phyloP scores from a whole-genome alignment of 768 basidiomycete genomes.

The Serpula lacrymans region DNA sequence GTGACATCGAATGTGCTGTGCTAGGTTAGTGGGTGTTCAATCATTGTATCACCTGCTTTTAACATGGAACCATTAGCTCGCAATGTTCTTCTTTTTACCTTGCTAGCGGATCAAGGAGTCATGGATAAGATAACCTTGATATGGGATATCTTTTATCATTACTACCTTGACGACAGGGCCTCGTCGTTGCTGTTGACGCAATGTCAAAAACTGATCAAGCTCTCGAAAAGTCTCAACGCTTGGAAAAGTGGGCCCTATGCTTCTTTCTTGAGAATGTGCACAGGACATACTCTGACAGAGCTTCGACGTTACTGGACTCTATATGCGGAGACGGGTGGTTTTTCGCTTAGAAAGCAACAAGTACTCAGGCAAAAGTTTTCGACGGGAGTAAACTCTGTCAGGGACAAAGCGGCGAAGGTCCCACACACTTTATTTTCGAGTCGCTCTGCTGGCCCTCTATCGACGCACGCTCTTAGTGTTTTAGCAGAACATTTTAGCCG shows the following conservation, averaged over 20 bases:
- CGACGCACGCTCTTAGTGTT: slow-evolving; percentile 6
- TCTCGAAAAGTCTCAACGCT: slow-evolving; percentile 13
- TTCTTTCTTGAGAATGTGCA: slow-evolving; percentile 19
- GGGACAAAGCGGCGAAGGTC: background rate
- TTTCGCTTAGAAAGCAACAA: slow-evolving; percentile 8
- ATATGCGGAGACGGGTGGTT: slow-evolving; percentile 12
- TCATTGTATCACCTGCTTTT: background rate
- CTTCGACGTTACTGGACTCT: slow-evolving; percentile 19
- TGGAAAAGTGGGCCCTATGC: slow-evolving; percentile 27
- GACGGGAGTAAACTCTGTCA: slow-evolving; percentile 17
- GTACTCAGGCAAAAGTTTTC: slow-evolving; percentile 14
- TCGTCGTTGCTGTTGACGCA: slow-evolving; percentile 22
- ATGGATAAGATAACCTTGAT: slow-evolving; percentile 13
- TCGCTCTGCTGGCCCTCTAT: slow-evolving; percentile 27
- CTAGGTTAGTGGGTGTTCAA: slow-evolving; percentile 15
- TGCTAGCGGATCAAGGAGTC: slow-evolving; percentile 21
- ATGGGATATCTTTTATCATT: slow-evolving; percentile 31
- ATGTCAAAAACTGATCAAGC: slow-evolving; percentile 18
- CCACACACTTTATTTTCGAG: slow-evolving; percentile 7
- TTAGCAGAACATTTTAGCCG: slow-evolving; percentile 18
- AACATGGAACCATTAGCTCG: slow-evolving; percentile 16
- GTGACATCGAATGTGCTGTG: slow-evolving; percentile 26
- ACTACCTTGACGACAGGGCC: slow-evolving; percentile 20
- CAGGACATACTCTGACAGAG: slow-evolving; percentile 19
- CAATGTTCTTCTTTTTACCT: slow-evolving; percentile 24